A percentile compares a stretch with the other conserved stretches of the same genome.
Conservation (phyloP, 164 flowering plant species). For the Cinnamomum chago region DNA sequence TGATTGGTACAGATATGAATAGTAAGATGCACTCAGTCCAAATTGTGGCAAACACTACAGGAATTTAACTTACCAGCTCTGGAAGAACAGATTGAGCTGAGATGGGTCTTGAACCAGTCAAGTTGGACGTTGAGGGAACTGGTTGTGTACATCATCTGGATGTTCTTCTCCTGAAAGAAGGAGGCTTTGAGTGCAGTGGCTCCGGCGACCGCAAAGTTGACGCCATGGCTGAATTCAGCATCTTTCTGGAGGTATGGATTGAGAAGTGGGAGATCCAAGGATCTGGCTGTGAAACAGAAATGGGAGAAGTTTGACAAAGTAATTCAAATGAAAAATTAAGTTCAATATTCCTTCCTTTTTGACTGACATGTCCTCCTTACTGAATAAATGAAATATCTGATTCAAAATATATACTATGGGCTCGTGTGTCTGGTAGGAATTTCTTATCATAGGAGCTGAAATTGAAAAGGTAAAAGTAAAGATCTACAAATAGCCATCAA, state of each 20-base stretch:
- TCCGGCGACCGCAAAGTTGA: conserved; percentile 8
- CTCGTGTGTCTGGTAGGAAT: too few species aligned
- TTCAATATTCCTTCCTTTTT: background rate
- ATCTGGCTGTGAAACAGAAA: background rate
- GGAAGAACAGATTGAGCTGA: background rate
- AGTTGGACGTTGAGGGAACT: conserved; percentile 2
- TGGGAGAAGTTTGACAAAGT: background rate
- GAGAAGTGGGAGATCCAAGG: background rate
- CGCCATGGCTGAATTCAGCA: conserved; percentile 1
- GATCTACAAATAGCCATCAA: too few species aligned
- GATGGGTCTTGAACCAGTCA: conserved; percentile 1
- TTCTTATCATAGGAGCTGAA: too few species aligned
- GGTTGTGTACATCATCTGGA: background rate
- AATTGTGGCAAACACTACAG: too few species aligned
- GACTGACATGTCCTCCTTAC: background rate
- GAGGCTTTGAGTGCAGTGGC: conserved; percentile 1
- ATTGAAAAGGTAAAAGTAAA: too few species aligned
- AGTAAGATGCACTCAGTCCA: background rate
- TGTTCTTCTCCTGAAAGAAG: background rate
- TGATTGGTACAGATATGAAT: background rate
- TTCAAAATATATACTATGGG: too few species aligned
- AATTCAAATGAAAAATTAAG: background rate
- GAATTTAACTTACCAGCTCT: background rate
- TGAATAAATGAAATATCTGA: too few species aligned
- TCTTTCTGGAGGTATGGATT: conserved; percentile 1